A percentile compares a stretch with the other conserved stretches of the same genome.
These are phyloP conservation scores for Calocybe gambosa DNA, from an alignment of 1,284 basidiomycete genomes.

Conservation along the genomic window DNA sequence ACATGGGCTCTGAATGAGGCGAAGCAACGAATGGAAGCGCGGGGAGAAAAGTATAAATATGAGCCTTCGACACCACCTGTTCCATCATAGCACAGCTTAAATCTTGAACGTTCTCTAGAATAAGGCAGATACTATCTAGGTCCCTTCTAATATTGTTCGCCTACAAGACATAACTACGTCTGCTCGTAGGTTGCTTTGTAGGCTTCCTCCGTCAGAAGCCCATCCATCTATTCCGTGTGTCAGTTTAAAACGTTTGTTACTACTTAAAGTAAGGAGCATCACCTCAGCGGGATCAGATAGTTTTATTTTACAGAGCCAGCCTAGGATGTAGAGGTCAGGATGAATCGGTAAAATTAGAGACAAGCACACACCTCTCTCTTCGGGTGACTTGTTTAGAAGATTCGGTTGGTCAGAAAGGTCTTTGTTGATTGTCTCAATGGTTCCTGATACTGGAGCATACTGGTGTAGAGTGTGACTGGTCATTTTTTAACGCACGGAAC, in stretches of 20 bases:
- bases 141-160: background rate
- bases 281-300: constrained; percentile 75
- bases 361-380: constrained; percentile 67
- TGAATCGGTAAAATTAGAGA: background rate
- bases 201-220: constrained; percentile 68
- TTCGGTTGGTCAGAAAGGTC: constrained; percentile 65
- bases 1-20: constrained; percentile 88
- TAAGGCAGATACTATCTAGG: too few species aligned
- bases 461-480: constrained; percentile 22
- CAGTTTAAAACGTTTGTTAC: background rate
- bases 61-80: constrained; percentile 35
- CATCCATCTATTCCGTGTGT: constrained; percentile 50
- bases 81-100: constrained; percentile 4
- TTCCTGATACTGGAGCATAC: constrained; percentile 93
- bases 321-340: constrained; percentile 35
- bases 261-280: constrained; percentile 15
- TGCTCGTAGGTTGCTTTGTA: constrained; percentile 74
- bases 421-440: constrained; percentile 77
- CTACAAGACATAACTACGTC: constrained; percentile 14
- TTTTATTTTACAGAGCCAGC: constrained; percentile 95
- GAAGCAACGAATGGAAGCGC: constrained; percentile 81
- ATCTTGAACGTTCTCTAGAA: too few species aligned
- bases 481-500: background rate
- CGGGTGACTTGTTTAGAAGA: constrained; percentile 87
- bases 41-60: constrained; percentile 82